A percentile compares a stretch with the other conserved stretches of the same genome.
Evolutionary conservation across 331 rosid species (phyloP).

Genomic region (Stylosanthes scabra): DNA sequence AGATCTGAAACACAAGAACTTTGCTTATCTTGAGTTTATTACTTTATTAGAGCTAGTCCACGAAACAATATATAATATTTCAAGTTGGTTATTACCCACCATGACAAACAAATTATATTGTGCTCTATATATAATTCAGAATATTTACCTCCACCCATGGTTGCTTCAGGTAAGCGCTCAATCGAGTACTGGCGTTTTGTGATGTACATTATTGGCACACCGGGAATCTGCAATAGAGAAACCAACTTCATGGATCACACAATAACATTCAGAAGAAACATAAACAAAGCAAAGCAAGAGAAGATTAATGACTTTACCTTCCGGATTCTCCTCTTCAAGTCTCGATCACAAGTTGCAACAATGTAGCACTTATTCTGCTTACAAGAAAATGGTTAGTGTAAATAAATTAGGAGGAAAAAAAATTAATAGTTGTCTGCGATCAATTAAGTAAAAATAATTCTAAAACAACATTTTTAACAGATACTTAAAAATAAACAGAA

Average conservation of each 20-base stretch:
- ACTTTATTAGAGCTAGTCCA: conserved; percentile 11
- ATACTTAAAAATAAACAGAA: neutral
- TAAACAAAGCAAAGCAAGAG: neutral
- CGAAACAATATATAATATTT: neutral
- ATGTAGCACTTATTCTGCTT: conserved; percentile 77
- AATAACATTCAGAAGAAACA: conserved; percentile 14
- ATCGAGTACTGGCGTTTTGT: conserved; percentile 86
- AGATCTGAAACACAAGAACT: neutral
- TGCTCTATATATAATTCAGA: neutral
- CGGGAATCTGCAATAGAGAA: conserved; percentile 72
- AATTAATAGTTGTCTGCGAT: conserved; percentile 10
- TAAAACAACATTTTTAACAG: neutral
- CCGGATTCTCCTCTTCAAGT: conserved; percentile 90
- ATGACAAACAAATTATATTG: neutral
- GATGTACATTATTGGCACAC: conserved; percentile 95
- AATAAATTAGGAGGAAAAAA: neutral
- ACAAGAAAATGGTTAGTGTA: conserved; percentile 31
- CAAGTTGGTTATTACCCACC: neutral
- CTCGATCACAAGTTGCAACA: conserved; percentile 95
- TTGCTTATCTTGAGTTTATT: neutral
- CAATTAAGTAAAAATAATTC: neutral
- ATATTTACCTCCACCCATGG: conserved; percentile 90
- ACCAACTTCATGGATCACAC: conserved; percentile 26
- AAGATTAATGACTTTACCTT: conserved; percentile 60
- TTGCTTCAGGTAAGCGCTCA: conserved; percentile 95